phyloP scores from a whole-genome alignment of 805 yeast genomes.

The Kodamaea kakaduensis region DNA sequence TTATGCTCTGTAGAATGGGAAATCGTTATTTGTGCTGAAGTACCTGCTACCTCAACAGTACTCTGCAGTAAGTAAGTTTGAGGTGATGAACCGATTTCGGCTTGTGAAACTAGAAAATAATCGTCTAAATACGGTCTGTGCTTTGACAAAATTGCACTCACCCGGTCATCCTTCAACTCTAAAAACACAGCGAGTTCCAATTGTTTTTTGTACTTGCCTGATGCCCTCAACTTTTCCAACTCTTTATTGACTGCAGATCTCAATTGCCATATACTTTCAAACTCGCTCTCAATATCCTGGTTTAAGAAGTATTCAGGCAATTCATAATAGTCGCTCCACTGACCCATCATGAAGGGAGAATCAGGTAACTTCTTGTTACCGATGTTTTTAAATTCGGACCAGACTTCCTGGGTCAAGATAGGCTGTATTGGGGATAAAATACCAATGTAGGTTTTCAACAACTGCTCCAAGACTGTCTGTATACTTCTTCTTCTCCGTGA shows the following conservation, averaged over 20 bases:
- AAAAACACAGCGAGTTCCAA: constrained; percentile 50
- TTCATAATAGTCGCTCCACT: constrained; percentile 29
- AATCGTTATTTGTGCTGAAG: constrained; percentile 31
- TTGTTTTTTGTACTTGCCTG: constrained; percentile 52
- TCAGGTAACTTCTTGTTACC: constrained; percentile 20
- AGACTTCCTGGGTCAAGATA: constrained; percentile 78
- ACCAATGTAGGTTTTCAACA: constrained; percentile 60
- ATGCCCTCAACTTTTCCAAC: constrained; percentile 54
- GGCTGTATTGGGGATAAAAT: constrained; percentile 81
- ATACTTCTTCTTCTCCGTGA: constrained; percentile 52
- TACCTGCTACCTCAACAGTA: constrained; percentile 15
- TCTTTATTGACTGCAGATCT: constrained; percentile 47
- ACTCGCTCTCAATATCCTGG: constrained; percentile 36
- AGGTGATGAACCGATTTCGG: constrained; percentile 29
- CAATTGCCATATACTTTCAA: constrained; percentile 43
- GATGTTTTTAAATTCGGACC: constrained; percentile 35
- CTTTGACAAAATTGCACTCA: constrained; percentile 12
- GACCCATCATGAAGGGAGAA: constrained; percentile 49
- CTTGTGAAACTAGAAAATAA: constrained; percentile 64
- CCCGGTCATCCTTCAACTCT: constrained; percentile 19
- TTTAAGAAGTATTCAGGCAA: constrained; percentile 35
- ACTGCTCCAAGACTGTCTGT: constrained; percentile 62
- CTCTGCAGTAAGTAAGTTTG: background rate
- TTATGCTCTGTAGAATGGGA: constrained; percentile 48
- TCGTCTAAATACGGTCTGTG: constrained; percentile 30